Conservation (phyloP, 495 filamentous ascomycete species). For the Chaetomium tenue region DNA sequence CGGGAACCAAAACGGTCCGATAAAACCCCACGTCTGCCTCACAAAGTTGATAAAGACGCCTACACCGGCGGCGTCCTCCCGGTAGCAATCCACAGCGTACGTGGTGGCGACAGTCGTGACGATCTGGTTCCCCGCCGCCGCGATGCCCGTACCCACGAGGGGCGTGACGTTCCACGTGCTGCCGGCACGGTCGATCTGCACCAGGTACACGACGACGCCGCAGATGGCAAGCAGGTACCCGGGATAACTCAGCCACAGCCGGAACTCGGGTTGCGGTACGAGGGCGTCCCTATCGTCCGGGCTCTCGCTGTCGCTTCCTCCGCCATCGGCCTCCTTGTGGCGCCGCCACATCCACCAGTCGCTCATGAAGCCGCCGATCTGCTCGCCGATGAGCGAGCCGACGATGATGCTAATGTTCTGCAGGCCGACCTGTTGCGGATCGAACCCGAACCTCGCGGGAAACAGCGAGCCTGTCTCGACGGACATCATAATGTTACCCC, state of each 20-base stretch:
- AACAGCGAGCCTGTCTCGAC: constrained; percentile 13
- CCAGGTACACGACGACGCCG: constrained; percentile 8
- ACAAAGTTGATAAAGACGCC: constrained; percentile 17
- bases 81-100: constrained; percentile 16
- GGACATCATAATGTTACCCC: constrained; percentile 12
- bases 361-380: constrained; percentile 14
- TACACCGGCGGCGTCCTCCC: constrained; percentile 3
- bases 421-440: constrained; percentile 13
- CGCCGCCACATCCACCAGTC: constrained; percentile 18
- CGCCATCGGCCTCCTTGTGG: neutral
- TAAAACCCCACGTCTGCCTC: constrained; percentile 12
- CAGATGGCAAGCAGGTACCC: constrained; percentile 9
- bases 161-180: constrained; percentile 5
- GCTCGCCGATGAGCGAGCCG: constrained; percentile 13
- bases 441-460: constrained; percentile 3
- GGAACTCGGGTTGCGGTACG: constrained; percentile 10
- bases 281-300: neutral
- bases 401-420: constrained; percentile 16
- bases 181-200: constrained; percentile 5
- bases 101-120: constrained; percentile 14
- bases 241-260: constrained; percentile 10
- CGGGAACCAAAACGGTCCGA: constrained; percentile 13
- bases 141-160: constrained; percentile 7
- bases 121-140: constrained; percentile 13
- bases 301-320: constrained; percentile 6